A percentile compares a stretch with the other conserved stretches of the same genome.
These are phyloP conservation scores for Sicyos edulis DNA, from an alignment of 306 rosid species.

Conservation along the genomic window DNA sequence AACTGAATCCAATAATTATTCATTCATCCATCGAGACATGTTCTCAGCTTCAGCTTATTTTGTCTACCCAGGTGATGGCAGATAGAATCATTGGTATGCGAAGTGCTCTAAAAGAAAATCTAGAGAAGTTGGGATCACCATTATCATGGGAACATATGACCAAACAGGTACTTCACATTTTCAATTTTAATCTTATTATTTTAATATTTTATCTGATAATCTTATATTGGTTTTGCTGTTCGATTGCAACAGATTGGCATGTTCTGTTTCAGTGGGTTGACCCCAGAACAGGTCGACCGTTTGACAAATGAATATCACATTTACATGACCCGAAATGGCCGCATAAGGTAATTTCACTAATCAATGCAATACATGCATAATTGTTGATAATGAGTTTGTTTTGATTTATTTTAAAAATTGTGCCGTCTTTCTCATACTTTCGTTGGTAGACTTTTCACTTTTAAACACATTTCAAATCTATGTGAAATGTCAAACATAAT, in stretches of 20 bases:
- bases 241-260: conserved; percentile 66
- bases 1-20: not conserved
- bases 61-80: conserved; percentile 63
- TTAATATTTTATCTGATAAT: not conserved
- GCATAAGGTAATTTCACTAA: conserved; percentile 58
- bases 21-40: not conserved
- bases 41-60: not conserved
- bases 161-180: conserved; percentile 45
- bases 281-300: conserved; percentile 89
- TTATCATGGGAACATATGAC: conserved; percentile 85
- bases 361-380: too few species aligned
- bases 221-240: conserved; percentile 2
- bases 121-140: conserved; percentile 68
- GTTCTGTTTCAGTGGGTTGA: conserved; percentile 92
- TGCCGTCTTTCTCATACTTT: too few species aligned
- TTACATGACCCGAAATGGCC: conserved; percentile 90
- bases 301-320: conserved; percentile 77
- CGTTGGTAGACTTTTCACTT: too few species aligned
- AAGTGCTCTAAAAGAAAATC: conserved; percentile 52
- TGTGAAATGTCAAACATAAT: too few species aligned
- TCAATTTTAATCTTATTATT: not conserved
- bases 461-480: too few species aligned
- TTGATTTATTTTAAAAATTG: too few species aligned
- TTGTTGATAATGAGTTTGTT: too few species aligned
- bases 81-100: conserved; percentile 92